Conservation (phyloP, 1,139 yeast genomes). For the Neolecta irregularis region DNA sequence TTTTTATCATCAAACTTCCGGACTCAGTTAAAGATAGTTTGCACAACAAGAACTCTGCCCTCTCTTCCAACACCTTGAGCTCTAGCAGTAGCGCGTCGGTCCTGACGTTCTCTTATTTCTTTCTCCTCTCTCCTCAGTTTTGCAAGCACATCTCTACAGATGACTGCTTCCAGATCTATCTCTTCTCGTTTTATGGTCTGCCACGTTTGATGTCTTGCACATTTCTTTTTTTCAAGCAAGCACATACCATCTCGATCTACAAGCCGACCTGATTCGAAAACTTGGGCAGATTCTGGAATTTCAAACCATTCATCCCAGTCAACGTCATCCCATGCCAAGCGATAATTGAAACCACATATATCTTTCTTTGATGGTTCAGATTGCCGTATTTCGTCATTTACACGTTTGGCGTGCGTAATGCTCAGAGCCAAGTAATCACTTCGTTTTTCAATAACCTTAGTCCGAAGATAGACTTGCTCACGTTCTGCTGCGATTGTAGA, state of each 20-base stretch:
- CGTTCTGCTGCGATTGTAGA: slow-evolving; percentile 5
- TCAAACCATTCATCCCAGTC: slow-evolving; percentile 12
- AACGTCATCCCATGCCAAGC: slow-evolving; percentile 19
- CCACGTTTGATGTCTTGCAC: slow-evolving; percentile 58
- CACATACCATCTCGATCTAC: slow-evolving; percentile 29
- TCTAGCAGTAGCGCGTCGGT: too few relatives aligned
- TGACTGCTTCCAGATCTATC: slow-evolving; percentile 14
- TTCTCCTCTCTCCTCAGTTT: slow-evolving; percentile 13
- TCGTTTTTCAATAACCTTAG: slow-evolving; percentile 15
- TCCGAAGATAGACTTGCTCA: slow-evolving; percentile 1
- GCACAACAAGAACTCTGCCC: too few relatives aligned
- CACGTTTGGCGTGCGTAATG: slow-evolving; percentile 15
- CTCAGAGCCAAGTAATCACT: slow-evolving; percentile 14
- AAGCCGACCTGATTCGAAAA: slow-evolving; percentile 16
- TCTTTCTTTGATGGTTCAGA: slow-evolving; percentile 23
- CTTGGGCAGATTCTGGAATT: slow-evolving; percentile 13
- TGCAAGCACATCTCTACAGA: slow-evolving; percentile 9
- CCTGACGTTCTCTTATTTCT: slow-evolving; percentile 12
- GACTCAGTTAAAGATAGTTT: too few relatives aligned
- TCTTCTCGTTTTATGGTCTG: slow-evolving; percentile 27
- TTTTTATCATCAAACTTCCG: too few relatives aligned
- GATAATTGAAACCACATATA: slow-evolving; percentile 30
- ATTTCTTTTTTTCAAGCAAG: slow-evolving; percentile 47
- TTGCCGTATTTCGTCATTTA: slow-evolving; percentile 11
- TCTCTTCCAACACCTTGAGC: too few relatives aligned